Conservation (phyloP, 2,329 filamentous ascomycete genomes). For the Drechmeria coniospora region DNA sequence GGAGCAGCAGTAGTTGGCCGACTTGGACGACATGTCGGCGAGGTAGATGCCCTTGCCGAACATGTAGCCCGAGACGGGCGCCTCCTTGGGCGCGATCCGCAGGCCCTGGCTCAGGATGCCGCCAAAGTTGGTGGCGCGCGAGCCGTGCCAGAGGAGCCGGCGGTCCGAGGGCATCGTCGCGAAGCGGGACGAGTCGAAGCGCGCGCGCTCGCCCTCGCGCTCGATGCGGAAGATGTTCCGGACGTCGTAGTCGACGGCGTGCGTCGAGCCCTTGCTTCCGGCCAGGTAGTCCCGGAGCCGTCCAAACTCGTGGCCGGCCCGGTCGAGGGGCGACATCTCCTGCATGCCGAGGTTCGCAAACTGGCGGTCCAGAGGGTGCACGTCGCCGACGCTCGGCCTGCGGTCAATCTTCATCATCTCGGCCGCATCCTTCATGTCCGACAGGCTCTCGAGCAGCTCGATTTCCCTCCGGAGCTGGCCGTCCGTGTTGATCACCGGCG, state of each 20-base stretch:
- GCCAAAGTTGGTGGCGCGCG: constrained; percentile 67
- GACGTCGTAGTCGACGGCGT: constrained; percentile 43
- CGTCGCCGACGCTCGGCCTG: constrained; percentile 25
- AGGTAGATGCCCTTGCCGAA: constrained; percentile 85
- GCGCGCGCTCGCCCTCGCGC: constrained; percentile 53
- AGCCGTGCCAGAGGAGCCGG: constrained; percentile 77
- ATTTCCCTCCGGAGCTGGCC: constrained; percentile 56
- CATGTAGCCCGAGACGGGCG: constrained; percentile 69
- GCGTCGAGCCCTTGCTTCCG: constrained; percentile 51
- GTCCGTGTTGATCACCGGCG: constrained; percentile 47
- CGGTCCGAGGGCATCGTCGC: constrained; percentile 45
- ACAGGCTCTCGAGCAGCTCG: constrained; percentile 64
- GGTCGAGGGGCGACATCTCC: constrained; percentile 59
- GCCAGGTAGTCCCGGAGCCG: constrained; percentile 53
- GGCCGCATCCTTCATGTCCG: constrained; percentile 71
- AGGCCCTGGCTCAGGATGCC: constrained; percentile 79
- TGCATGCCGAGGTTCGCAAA: constrained; percentile 56
- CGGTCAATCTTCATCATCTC: constrained; percentile 57
- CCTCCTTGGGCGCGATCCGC: constrained; percentile 76
- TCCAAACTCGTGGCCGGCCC: constrained; percentile 43
- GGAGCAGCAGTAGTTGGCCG: constrained; percentile 58
- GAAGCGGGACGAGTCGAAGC: constrained; percentile 45
- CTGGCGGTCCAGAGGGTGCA: constrained; percentile 57
- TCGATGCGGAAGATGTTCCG: constrained; percentile 73
- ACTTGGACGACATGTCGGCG: constrained; percentile 73